These are phyloP conservation scores for Ascochyta rabiei DNA, from an alignment of 2,329 filamentous ascomycete genomes.

Conservation along the genomic window DNA sequence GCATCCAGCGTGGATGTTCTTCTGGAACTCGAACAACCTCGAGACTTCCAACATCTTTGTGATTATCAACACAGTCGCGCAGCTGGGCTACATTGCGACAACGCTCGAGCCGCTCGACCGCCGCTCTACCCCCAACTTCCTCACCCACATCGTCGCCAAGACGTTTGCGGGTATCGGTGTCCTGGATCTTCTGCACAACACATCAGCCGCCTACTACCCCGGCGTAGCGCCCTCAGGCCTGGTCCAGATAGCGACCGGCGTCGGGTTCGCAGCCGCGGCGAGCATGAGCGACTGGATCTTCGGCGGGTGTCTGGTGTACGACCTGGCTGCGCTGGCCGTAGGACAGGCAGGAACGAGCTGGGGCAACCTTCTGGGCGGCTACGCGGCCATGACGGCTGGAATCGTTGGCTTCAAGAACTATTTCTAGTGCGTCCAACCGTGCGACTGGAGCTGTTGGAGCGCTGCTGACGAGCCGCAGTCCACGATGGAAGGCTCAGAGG, in stretches of 20 bases:
- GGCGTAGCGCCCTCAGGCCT: slow-evolving; percentile 53
- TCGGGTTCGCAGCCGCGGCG: slow-evolving; percentile 59
- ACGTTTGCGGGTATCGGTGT: slow-evolving; percentile 67
- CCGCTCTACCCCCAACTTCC: slow-evolving; percentile 56
- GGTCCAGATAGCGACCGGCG: slow-evolving; percentile 60
- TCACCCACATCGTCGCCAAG: slow-evolving; percentile 64
- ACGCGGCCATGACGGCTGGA: slow-evolving; percentile 59
- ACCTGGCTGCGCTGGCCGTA: slow-evolving; percentile 60
- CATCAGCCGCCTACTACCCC: slow-evolving; percentile 61
- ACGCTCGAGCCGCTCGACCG: slow-evolving; percentile 59
- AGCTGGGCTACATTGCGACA: slow-evolving; percentile 61
- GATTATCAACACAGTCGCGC: slow-evolving; percentile 59
- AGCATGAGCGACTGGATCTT: slow-evolving; percentile 65
- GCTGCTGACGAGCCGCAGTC: slow-evolving; percentile 34
- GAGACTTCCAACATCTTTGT: slow-evolving; percentile 63
- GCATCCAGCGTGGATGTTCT: slow-evolving; percentile 62
- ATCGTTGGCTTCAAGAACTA: slow-evolving; percentile 61
- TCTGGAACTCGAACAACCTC: slow-evolving; percentile 62
- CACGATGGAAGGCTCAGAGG: slow-evolving; percentile 29
- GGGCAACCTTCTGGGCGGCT: slow-evolving; percentile 59
- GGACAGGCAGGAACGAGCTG: slow-evolving; percentile 58
- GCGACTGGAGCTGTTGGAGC: neutral
- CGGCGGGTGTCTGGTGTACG: slow-evolving; percentile 64
- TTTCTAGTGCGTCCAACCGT: slow-evolving; percentile 50
- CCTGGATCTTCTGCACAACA: slow-evolving; percentile 65